A percentile compares a stretch with the other conserved stretches of the same genome.
Conservation (phyloP, 495 filamentous ascomycete genomes). For the Daldinia loculata region DNA sequence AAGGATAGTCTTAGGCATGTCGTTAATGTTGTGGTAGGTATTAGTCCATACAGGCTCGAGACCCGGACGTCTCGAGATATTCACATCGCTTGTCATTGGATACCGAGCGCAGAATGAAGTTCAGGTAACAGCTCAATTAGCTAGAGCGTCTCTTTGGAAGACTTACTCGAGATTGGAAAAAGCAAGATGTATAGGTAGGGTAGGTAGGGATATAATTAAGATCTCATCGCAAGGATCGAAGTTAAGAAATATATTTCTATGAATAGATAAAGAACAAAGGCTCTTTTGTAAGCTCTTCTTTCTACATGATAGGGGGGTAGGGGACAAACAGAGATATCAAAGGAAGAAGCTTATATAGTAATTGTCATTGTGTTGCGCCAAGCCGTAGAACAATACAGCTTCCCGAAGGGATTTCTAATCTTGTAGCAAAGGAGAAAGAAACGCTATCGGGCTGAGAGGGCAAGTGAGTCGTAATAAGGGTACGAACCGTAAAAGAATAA, state of each 20-base stretch:
- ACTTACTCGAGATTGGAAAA: background rate
- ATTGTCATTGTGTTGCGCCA: background rate
- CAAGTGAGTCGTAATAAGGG: background rate
- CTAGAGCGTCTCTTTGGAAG: background rate
- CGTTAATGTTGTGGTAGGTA: slow-evolving; percentile 31
- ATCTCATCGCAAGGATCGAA: slow-evolving; percentile 2
- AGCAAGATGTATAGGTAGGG: background rate
- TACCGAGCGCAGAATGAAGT: background rate
- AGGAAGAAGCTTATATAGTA: slow-evolving; percentile 5
- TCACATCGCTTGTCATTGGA: slow-evolving; percentile 42
- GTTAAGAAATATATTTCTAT: slow-evolving; percentile 29
- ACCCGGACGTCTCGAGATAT: slow-evolving; percentile 43
- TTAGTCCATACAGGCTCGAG: slow-evolving; percentile 52
- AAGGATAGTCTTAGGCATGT: slow-evolving; percentile 24
- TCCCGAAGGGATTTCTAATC: background rate
- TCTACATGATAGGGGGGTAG: slow-evolving; percentile 6
- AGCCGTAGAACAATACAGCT: slow-evolving; percentile 3
- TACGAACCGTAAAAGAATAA: background rate
- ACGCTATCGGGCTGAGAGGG: background rate
- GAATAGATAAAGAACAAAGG: slow-evolving; percentile 37
- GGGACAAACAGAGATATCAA: slow-evolving; percentile 18
- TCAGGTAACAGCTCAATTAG: background rate
- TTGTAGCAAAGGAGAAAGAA: background rate
- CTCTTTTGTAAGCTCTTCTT: slow-evolving; percentile 20
- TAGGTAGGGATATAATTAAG: background rate